A percentile compares a stretch with the other conserved stretches of the same genome.
Evolutionary conservation across 345 rosid species (phyloP).

Genomic region (Mangifera indica): DNA sequence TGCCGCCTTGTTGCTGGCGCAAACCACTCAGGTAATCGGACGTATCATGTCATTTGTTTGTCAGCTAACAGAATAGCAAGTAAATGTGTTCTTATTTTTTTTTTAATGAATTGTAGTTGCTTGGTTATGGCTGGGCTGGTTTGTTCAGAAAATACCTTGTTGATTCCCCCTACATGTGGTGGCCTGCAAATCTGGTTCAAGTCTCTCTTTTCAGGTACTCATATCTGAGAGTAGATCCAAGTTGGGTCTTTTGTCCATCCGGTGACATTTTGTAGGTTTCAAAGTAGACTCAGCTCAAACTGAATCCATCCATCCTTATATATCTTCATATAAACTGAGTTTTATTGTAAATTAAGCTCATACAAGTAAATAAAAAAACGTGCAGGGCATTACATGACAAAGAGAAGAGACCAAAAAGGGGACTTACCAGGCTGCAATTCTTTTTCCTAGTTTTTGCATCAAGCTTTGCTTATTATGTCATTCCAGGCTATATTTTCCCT

Average conservation of each 20-base stretch:
- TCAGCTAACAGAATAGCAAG: not conserved
- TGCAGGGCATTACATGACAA: conserved; percentile 58
- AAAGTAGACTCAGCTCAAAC: too few relatives aligned
- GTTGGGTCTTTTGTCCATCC: too few relatives aligned
- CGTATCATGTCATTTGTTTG: too few relatives aligned
- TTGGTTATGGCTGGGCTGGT: conserved; percentile 69
- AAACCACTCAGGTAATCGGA: conserved; percentile 42
- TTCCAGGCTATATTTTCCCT: conserved; percentile 41
- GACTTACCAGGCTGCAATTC: conserved; percentile 43
- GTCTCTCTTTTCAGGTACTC: conserved; percentile 47
- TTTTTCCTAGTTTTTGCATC: conserved; percentile 29
- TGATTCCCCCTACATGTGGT: conserved; percentile 66
- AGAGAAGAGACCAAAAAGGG: conserved; percentile 36
- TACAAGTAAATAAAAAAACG: not conserved
- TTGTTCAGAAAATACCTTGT: conserved; percentile 52
- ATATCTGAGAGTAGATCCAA: not conserved
- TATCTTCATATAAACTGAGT: too few relatives aligned
- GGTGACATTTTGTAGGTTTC: too few relatives aligned
- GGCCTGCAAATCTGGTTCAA: conserved; percentile 56
- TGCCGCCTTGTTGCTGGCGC: conserved; percentile 32
- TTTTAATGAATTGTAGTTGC: conserved; percentile 34
- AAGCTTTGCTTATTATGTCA: conserved; percentile 39
- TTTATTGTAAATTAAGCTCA: too few relatives aligned
- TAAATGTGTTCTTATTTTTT: not conserved
- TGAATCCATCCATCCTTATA: too few relatives aligned